Conservation (phyloP, 148 eudicot genomes). For the Rhododendron kiyosumense region DNA sequence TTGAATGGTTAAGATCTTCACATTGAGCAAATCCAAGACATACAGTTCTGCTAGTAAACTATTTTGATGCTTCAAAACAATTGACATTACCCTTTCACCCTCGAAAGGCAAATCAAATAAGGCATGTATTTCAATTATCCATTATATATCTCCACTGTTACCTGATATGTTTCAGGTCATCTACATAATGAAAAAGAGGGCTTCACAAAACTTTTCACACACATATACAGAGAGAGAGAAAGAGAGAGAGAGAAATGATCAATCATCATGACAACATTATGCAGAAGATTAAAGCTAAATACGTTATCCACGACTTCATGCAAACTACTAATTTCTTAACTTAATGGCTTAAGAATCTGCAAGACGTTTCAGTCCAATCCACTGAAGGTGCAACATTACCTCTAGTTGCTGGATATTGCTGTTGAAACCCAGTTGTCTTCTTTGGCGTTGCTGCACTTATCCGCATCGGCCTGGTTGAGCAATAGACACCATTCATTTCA, state of each 20-base stretch:
- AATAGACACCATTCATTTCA: conserved; percentile 94
- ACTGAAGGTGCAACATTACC: conserved; percentile 29
- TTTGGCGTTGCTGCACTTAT: conserved; percentile 98
- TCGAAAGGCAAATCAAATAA: background rate
- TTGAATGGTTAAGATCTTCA: background rate
- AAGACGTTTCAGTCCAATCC: background rate
- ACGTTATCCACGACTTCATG: background rate
- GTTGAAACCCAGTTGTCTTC: conserved; percentile 70
- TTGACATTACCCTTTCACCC: background rate
- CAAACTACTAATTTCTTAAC: background rate
- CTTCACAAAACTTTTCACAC: background rate
- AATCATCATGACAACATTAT: background rate
- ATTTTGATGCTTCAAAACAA: background rate
- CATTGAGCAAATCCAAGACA: background rate
- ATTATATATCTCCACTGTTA: background rate
- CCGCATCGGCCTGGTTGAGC: conserved; percentile 93
- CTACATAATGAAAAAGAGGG: background rate
- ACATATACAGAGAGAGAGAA: no score
- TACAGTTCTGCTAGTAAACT: background rate
- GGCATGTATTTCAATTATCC: background rate
- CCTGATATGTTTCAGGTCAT: background rate
- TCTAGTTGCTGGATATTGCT: conserved; percentile 60
- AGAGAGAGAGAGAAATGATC: background rate
- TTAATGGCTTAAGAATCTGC: background rate
- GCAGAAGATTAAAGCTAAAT: background rate